Evolutionary conservation across 1,139 yeast genomes (phyloP), one percentile per base, ranked within the genome.

Genomic region (Pichia inconspicua): DNA sequence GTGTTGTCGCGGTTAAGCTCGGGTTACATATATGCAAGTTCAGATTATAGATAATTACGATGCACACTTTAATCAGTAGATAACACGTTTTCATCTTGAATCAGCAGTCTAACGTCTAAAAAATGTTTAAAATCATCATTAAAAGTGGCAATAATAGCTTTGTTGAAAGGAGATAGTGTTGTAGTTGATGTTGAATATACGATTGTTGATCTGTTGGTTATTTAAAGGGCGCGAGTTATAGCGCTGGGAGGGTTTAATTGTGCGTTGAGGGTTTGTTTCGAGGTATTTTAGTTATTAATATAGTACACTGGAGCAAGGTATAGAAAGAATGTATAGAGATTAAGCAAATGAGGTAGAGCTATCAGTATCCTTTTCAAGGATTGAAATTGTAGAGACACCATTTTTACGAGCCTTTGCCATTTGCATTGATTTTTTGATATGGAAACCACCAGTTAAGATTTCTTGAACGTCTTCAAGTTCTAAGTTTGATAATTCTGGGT

Each of bases 401-500:
- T 42, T 30, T 46, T 57, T 57, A 50, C 66, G 58, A 47, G 57
- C 54, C 53, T 70, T 72, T n/a, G 86, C 87, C 57, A 86, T 66
- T 48, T 68, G 69, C 48, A 79, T 69, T 1, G 95, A 86, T 48
- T 79, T 82, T 58, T 78, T 80, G 54, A 90, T 85, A 59, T 86
- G 84, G 72, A 89, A 90, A 0, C 97, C 97, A 53, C 81, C 83
- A 42, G 82, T 72, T 56, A 92, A 75, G 43, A 90, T 74, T 48
- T 76, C 74, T 57, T 90, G 94, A 41, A 95, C 88, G 67, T 90
- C 97, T 66, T 90, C 97, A 57, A 92, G 74, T 59, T 87, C 90
- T 64, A 92, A 75, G 42, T 94, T 94, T 4, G 95, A 80, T 43
- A 94, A 78, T 68, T 92, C 98, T 28, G 98, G 98, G 62, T 88